Evolutionary conservation across 139 green algal species (phyloP), one percentile per base, ranked within the genome.

Genomic region (Marvania coccoides): DNA sequence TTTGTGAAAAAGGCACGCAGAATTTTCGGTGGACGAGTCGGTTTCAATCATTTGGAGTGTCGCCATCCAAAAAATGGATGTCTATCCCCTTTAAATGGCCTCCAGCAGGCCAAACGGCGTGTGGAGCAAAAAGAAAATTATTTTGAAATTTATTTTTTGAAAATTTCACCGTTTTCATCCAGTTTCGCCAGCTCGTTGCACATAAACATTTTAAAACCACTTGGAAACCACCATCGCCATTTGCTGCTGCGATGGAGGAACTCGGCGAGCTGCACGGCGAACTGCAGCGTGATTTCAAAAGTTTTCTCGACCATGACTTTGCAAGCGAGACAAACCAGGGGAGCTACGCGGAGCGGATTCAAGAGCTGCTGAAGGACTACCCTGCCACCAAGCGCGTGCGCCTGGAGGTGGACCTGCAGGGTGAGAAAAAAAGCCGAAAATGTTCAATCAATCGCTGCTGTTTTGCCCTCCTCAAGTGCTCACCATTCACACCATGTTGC

Each of bases 221-320:
- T 8, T 46, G 38, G 38, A 8, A 10, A 19, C 9, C 38, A 46
- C 10, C 38, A 46, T 10, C 38, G 38, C 9, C 38, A 10, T 46
- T 46, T 46, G 38, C 9, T 38, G 7, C 45, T 24, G 33, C 19
- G 14, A 77, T 77, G 71, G 65, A 77, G 24, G 71, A 77, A 62
- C 71, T 73, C 29, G 60, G 23, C 26, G 65, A 79, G 53, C 37
- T 79, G 6, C 79, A 77, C 1, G 69, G 91, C 5, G 72, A 86
- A 53, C 62, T 88, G 48, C 91, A 89, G 54, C 69, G 87, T 3
- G 65, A 83, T 33, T 95, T 95, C 71, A 72, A 73, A 0, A 86
- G 91, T 23, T 94, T 96, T 63, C 76, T 96, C 7, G 83, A 90
- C 38, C 64, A 70, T 19, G 84, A 92, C 14, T 87, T 77, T 23